These are phyloP conservation scores for Phytopythium vexans DNA, from an alignment of 352 stramenopile genomes.

Conservation along the genomic window DNA sequence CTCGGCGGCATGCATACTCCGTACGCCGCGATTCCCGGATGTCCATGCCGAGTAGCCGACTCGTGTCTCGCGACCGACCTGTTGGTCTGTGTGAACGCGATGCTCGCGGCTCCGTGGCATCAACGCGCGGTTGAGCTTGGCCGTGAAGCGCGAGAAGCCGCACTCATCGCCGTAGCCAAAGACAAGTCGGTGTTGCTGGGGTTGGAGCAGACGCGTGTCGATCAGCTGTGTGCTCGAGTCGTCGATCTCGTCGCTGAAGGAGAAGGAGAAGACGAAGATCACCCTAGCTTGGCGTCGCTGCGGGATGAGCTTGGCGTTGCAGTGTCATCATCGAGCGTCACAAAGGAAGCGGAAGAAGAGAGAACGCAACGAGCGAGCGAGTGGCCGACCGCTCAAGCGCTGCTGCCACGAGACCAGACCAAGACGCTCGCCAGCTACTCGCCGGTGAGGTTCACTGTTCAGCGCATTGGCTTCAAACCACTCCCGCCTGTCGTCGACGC, in stretches of 20 bases:
- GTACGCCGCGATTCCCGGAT: conserved; percentile 38
- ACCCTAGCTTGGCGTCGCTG: conserved; percentile 2
- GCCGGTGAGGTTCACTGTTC: conserved; percentile 35
- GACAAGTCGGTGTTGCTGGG: conserved; percentile 18
- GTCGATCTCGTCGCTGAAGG: conserved; percentile 2
- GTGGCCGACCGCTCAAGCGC: not conserved
- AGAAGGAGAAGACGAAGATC: not conserved
- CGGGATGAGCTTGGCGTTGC: conserved; percentile 15
- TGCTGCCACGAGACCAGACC: conserved; percentile 21
- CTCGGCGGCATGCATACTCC: conserved; percentile 30
- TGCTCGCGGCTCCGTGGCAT: conserved; percentile 16
- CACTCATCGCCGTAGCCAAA: conserved; percentile 4
- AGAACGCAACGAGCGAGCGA: not conserved
- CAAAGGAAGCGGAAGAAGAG: not conserved
- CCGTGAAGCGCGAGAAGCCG: not conserved
- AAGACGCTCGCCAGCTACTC: conserved; percentile 13
- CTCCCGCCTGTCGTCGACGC: conserved; percentile 35
- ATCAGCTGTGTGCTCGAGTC: conserved; percentile 10
- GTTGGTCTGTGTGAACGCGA: conserved; percentile 29
- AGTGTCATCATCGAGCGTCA: conserved; percentile 3
- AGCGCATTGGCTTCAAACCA: conserved; percentile 18
- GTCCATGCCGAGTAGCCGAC: conserved; percentile 42
- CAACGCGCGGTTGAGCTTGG: conserved; percentile 2
- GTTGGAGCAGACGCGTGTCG: conserved; percentile 2
- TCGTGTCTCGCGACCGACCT: conserved; percentile 47